A percentile compares a stretch with the other conserved stretches of the same genome.
phyloP scores from a whole-genome alignment of 805 yeast species.

The Candida chauliodis region DNA sequence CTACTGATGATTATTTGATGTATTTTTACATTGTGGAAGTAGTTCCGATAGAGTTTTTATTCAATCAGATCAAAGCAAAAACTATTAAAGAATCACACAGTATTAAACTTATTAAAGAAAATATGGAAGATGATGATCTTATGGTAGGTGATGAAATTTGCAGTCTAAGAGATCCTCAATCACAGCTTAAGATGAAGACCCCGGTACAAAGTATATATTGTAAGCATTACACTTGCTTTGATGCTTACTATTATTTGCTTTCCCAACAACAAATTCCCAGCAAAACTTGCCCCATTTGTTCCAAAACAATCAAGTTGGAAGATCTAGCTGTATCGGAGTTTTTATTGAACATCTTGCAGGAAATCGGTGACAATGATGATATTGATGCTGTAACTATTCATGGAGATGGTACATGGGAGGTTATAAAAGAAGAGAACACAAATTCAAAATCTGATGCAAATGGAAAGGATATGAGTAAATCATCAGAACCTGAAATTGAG shows the following conservation, averaged over 20 bases:
- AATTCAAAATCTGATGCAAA: conserved; percentile 1
- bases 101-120: conserved; percentile 40
- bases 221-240: conserved; percentile 84
- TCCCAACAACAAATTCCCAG: conserved; percentile 77
- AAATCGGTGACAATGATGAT: conserved; percentile 43
- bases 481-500: conserved; percentile 28
- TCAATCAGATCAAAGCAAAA: conserved; percentile 23
- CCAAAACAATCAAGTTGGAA: conserved; percentile 44
- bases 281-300: conserved; percentile 89
- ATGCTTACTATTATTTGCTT: conserved; percentile 67
- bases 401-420: conserved; percentile 72
- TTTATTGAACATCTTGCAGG: conserved; percentile 55
- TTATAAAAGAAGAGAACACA: not conserved
- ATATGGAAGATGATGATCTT: conserved; percentile 55
- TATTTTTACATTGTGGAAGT: conserved; percentile 58
- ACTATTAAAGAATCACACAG: conserved; percentile 54
- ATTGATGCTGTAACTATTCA: conserved; percentile 65
- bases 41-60: conserved; percentile 18
- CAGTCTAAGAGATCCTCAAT: conserved; percentile 75
- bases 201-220: conserved; percentile 75
- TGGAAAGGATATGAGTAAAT: conserved; percentile 2
- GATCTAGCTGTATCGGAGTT: conserved; percentile 75
- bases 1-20: conserved; percentile 47
- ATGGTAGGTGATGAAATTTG: conserved; percentile 63
- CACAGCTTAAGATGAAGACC: conserved; percentile 61